phyloP scores from a whole-genome alignment of 1,139 yeast genomes.

The Geotrichum fermentans region DNA sequence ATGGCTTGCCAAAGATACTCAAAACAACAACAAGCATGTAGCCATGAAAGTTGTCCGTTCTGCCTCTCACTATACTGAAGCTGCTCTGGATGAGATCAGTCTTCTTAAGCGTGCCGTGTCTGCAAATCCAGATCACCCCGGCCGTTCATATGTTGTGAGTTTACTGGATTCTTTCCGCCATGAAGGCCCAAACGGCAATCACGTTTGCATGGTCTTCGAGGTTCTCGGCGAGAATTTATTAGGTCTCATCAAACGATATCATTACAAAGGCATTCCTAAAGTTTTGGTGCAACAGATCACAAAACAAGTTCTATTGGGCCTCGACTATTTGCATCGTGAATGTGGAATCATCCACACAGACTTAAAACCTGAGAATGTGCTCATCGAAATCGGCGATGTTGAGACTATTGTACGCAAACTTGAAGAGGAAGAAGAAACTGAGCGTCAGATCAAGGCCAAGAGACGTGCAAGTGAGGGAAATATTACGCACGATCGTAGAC shows the following conservation, averaged over 20 bases:
- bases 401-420: constrained; percentile 59
- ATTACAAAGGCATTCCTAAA: constrained; percentile 68
- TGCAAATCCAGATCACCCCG: constrained; percentile 60
- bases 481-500: constrained; percentile 7
- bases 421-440: constrained; percentile 45
- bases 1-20: constrained; percentile 67
- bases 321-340: constrained; percentile 75
- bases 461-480: constrained; percentile 22
- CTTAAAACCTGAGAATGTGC: constrained; percentile 83
- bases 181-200: constrained; percentile 74
- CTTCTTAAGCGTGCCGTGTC: constrained; percentile 48
- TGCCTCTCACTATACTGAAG: constrained; percentile 64
- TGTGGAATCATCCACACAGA: constrained; percentile 91
- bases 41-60: constrained; percentile 83
- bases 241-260: constrained; percentile 61
- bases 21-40: constrained; percentile 49
- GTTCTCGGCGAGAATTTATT: constrained; percentile 78
- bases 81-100: constrained; percentile 80
- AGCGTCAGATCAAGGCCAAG: constrained; percentile 22
- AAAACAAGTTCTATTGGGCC: constrained; percentile 66
- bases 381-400: constrained; percentile 73
- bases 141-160: constrained; percentile 64
- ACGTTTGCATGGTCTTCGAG: constrained; percentile 86
- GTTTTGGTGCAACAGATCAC: constrained; percentile 75
- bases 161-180: constrained; percentile 72